Base-by-base conservation (phyloP, 1,139 yeast genomes). In the Hanseniaspora uvarum region DNA sequence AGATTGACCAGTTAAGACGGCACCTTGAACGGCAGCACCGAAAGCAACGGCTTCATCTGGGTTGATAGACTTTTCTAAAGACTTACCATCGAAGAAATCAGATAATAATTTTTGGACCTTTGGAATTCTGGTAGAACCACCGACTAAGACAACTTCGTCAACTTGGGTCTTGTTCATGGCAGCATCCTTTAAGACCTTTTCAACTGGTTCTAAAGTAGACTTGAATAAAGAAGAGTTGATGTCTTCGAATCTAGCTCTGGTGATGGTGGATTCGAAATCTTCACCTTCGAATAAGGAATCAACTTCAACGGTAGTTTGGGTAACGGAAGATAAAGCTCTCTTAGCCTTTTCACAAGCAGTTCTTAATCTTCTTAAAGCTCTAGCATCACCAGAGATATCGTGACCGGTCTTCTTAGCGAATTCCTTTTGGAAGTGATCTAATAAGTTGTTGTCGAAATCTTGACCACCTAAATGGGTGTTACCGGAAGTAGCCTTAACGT, bases 381-480 rank as follows among this genome's bases (percentile, higher is more conserved):
- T 85, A 70, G 94, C 86, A 75, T 89, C 94, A 65, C 74, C 74
- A 63, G 96, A 81, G 72, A 89, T 81, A 73, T 89, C 97, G 74
- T 78, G 77, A 79, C 92, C 89, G 72, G 94, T 84, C 84, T 89
- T 89, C 82, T 87, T 86, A 81, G 87, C 83, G 92, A 89, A 89
- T 72, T 89, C 96, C 69, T 81, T 80, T 75, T 83, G 82, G 83
- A 89, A 89, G 80, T 80, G 87, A 74, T 86, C 92, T 72, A 89
- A 85, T 71, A 89, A 81, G 81, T 88, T 86, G 82, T 89, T 83
- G 76, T 88, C 96, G 77, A 89, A 89, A 80, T 89, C 97, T 80
- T 89, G 95, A 84, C 97, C 97, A 83, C 98, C 97, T 80, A 89
- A 84, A 78, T 89, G 98, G 69, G 98, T 92, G 79, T 92, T 96